phyloP scores from a whole-genome alignment of 1,139 yeast genomes.

The Yamadazyma oceani region DNA sequence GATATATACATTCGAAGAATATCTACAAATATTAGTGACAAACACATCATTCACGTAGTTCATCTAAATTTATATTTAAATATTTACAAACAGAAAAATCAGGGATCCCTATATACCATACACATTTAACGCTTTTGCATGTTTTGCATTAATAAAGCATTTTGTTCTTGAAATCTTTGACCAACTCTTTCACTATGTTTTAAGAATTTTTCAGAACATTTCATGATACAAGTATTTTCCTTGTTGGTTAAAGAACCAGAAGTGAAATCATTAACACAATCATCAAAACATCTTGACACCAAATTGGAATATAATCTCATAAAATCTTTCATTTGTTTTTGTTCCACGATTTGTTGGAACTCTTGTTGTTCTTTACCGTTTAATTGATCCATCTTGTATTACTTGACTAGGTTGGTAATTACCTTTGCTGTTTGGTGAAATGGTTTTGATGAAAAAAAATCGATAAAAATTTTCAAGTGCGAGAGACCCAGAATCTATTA shows the following conservation, averaged over 20 bases:
- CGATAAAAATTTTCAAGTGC: constrained; percentile 3
- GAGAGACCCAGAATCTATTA: constrained; percentile 3
- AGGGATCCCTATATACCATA: not conserved
- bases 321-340: constrained; percentile 98
- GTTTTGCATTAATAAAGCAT: constrained; percentile 55
- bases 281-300: constrained; percentile 94
- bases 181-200: constrained; percentile 99
- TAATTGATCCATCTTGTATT: constrained; percentile 62
- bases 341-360: constrained; percentile 91
- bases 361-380: constrained; percentile 95
- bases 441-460: not conserved
- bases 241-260: constrained; percentile 81
- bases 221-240: constrained; percentile 82
- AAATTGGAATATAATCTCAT: constrained; percentile 93
- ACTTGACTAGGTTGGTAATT: not conserved
- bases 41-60: too few relatives aligned
- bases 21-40: too few relatives aligned
- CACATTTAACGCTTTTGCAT: constrained; percentile 32
- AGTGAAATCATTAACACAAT: constrained; percentile 97
- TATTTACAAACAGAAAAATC: too few relatives aligned
- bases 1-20: too few relatives aligned
- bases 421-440: not conserved
- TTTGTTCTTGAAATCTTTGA: constrained; percentile 97
- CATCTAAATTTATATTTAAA: too few relatives aligned
- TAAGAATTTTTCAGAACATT: constrained; percentile 96